These are phyloP conservation scores for Acer campestre DNA, from an alignment of 345 rosid species.

Conservation along the genomic window DNA sequence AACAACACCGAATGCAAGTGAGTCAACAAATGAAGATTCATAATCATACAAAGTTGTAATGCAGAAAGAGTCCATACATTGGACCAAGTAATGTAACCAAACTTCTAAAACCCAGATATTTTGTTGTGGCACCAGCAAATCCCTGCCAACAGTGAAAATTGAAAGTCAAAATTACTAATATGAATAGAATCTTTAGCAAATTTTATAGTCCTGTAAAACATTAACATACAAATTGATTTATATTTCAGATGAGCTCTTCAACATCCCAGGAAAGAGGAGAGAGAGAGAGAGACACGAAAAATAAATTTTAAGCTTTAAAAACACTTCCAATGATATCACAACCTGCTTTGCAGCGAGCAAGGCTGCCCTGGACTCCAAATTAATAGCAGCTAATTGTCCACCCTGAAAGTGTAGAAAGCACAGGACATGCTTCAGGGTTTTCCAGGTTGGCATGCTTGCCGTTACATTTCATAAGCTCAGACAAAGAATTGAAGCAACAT, in stretches of 20 bases:
- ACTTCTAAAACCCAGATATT: slow-evolving; percentile 86
- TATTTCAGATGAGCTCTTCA: neutral
- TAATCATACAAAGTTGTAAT: neutral
- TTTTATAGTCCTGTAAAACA: neutral
- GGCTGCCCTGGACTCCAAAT: slow-evolving; percentile 84
- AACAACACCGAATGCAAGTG: slow-evolving; percentile 7
- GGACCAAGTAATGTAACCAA: slow-evolving; percentile 80
- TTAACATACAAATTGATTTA: neutral
- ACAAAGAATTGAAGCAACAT: slow-evolving; percentile 1
- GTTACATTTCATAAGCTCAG: slow-evolving; percentile 3
- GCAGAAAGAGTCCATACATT: slow-evolving; percentile 46
- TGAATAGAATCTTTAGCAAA: neutral
- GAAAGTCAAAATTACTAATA: neutral
- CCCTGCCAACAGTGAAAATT: slow-evolving; percentile 53
- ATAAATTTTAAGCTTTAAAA: neutral
- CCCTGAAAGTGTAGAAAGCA: slow-evolving; percentile 47
- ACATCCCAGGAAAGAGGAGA: neutral
- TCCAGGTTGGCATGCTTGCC: slow-evolving; percentile 1
- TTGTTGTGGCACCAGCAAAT: slow-evolving; percentile 80
- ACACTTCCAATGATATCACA: neutral
- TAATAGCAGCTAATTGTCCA: slow-evolving; percentile 71
- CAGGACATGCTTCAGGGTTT: neutral
- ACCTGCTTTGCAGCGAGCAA: slow-evolving; percentile 91
- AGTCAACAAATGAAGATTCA: neutral
- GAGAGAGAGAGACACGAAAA: neutral